Evolutionary conservation across 305 asterid genomes (phyloP).

Genomic region (Solanum hybrid): DNA sequence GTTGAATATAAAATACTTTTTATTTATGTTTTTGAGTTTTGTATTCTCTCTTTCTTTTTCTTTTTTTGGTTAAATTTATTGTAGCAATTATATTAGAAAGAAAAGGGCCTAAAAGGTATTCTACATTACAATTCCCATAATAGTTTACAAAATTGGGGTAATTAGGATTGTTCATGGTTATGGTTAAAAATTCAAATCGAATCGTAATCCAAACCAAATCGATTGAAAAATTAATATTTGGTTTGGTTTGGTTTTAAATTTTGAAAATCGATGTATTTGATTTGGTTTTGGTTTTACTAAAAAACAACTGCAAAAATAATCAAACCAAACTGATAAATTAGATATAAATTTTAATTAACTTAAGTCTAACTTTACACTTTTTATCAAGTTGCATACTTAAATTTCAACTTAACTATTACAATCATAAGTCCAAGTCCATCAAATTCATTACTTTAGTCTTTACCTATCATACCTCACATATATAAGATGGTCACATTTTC

Average conservation of each 20-base stretch:
- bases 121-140: not conserved
- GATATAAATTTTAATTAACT: not conserved
- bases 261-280: not conserved
- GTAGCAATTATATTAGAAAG: not conserved
- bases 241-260: not conserved
- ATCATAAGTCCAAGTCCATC: not conserved
- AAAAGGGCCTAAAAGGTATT: not conserved
- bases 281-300: no score
- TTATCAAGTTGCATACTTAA: not conserved
- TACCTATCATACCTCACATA: not conserved
- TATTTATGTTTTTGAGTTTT: not conserved
- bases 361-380: not conserved
- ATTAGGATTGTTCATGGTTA: not conserved
- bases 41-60: not conserved
- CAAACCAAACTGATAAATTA: not conserved
- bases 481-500: no score
- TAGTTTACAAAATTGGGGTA: not conserved
- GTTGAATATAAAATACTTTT: not conserved
- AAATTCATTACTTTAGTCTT: not conserved
- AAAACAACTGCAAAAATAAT: no score
- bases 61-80: not conserved
- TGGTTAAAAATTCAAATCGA: not conserved
- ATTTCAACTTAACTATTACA: not conserved
- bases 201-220: not conserved
- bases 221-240: no score